Conservation (phyloP, 345 rosid species). For the Streptanthus diversifolius region DNA sequence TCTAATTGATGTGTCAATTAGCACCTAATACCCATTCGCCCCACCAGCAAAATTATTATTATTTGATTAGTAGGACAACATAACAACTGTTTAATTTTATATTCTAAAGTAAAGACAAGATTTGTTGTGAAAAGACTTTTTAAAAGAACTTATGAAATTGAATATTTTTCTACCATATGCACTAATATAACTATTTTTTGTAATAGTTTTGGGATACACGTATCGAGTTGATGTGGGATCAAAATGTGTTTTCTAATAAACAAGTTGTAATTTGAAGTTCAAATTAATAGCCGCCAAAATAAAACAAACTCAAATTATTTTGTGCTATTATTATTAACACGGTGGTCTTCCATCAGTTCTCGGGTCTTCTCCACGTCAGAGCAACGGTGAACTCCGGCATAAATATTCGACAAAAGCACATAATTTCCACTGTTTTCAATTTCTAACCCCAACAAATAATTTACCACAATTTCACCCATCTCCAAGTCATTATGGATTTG, state of each 20-base stretch:
- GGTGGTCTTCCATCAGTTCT: conserved; percentile 53
- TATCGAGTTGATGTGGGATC: not conserved
- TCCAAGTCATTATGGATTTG: conserved; percentile 48
- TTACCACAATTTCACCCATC: conserved; percentile 47
- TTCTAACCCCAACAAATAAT: conserved; percentile 50
- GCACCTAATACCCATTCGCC: too few species aligned
- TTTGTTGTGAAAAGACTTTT: not conserved
- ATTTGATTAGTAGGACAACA: too few species aligned
- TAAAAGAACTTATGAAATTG: not conserved
- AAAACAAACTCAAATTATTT: not conserved
- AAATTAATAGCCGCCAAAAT: not conserved
- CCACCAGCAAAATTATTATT: too few species aligned
- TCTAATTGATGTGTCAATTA: too few species aligned
- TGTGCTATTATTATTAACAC: conserved; percentile 33
- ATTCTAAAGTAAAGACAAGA: too few species aligned
- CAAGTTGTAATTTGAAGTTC: not conserved
- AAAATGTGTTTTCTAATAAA: not conserved
- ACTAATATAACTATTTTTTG: not conserved
- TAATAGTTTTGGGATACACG: conserved; percentile 26
- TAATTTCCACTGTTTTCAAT: conserved; percentile 54
- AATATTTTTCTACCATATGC: not conserved
- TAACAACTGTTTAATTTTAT: too few species aligned
- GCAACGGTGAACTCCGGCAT: conserved; percentile 54
- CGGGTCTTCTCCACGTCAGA: conserved; percentile 53
- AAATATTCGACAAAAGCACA: conserved; percentile 62